Evolutionary conservation across 1,284 basidiomycete species (phyloP), one percentile per base, ranked within the genome.

Genomic region (Microbotryum scabiosae): DNA sequence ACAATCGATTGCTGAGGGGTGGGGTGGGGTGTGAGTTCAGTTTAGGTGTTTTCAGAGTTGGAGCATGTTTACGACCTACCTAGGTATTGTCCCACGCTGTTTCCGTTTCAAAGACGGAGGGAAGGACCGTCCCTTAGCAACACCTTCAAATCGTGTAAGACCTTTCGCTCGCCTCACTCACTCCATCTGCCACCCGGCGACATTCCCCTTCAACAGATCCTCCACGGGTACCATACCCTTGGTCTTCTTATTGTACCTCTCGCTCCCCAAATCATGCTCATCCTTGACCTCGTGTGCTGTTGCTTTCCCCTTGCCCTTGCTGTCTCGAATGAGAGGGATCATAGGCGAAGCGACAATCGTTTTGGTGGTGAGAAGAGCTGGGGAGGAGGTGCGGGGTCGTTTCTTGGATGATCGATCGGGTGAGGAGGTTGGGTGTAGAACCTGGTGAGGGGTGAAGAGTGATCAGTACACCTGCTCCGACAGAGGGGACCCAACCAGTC

Each of bases 1-100:
- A 70, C 93, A 97, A 75, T 97, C 93, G 49, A 97, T 78, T 0
- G 90, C 85, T 65, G 55, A 23, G n/a, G 2, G 21, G 1, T 6
- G 9, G 12, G n/a, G 4, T 18, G 5, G 14, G 10, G 36, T 9
- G 21, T 28, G 50, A 30, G 5, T 12, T 25, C 43, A 21, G 49
- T 51, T 36, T 5, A n/a, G 16, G 7, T 3, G 7, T 21, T n/a
- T 3, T 1, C 0, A 5, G 14, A 45, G n/a, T 18, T 0, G 1
- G 2, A n/a, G 10, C 6, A 0, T 30, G 8, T 9, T 3, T 0
- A 9, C 9, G 3, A 41, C 63, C 21, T 6, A 67, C 66, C 66
- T 30, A 67, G 61, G 23, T 67, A 67, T 28, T 67, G 66, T 10
- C 66, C 66, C 10, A 57, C 47, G 9, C 66, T 67, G 57, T 10